Evolutionary conservation across 2,329 filamentous ascomycete species (phyloP).

Genomic region (Botrytis sinoallii): DNA sequence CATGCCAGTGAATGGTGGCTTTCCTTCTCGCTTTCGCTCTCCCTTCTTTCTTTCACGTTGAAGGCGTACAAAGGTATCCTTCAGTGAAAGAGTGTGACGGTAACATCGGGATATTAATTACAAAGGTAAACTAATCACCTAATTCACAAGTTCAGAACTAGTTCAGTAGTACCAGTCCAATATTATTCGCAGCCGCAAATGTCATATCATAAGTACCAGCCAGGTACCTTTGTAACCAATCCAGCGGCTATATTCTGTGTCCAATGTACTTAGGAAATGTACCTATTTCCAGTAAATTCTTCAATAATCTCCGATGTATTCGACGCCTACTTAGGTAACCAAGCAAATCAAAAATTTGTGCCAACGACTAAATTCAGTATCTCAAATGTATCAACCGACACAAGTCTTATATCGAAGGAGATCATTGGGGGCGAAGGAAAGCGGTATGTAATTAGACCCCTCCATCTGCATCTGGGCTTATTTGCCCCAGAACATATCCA

Average conservation of each 20-base stretch:
- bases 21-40: neutral
- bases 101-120: conserved; percentile 6
- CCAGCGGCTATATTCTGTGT: conserved; percentile 11
- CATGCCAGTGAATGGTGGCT: neutral
- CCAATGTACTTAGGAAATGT: neutral
- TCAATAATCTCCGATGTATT: neutral
- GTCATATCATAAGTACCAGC: neutral
- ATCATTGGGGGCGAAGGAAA: neutral
- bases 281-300: neutral
- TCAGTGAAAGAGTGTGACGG: neutral
- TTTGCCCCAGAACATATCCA: neutral
- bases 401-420: neutral
- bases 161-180: neutral
- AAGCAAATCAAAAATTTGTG: neutral
- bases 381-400: neutral
- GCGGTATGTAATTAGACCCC: conserved; percentile 4
- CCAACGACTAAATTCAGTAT: neutral
- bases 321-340: neutral
- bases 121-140: neutral
- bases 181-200: conserved; percentile 6
- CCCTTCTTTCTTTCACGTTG: neutral
- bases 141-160: neutral
- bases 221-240: neutral
- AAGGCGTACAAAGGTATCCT: neutral
- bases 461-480: neutral